These are phyloP conservation scores for Platanthera zijinensis DNA, from an alignment of 106 monocot genomes.

Conservation along the genomic window DNA sequence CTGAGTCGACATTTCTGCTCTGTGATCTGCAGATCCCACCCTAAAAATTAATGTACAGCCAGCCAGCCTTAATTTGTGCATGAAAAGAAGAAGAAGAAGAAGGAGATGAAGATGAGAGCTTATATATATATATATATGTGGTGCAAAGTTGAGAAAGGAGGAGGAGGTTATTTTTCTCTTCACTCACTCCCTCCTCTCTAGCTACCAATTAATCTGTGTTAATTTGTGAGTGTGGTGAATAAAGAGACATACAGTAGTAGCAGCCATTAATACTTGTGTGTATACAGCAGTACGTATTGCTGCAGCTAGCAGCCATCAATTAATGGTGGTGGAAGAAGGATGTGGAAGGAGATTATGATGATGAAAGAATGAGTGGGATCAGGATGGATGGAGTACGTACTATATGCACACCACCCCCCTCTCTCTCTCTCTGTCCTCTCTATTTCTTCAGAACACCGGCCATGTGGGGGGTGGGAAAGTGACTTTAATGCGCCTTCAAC, in stretches of 20 bases:
- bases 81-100: background rate
- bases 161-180: background rate
- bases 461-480: constrained; percentile 3
- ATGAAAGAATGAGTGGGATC: background rate
- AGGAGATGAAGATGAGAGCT: background rate
- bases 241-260: background rate
- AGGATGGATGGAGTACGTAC: no score
- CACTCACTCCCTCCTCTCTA: background rate
- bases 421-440: background rate
- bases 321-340: background rate
- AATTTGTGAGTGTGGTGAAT: background rate
- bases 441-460: background rate
- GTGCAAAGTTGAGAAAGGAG: background rate
- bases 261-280: no score
- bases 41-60: background rate
- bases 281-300: background rate
- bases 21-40: background rate
- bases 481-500: background rate
- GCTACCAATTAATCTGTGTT: background rate
- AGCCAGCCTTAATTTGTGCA: constrained; percentile 4
- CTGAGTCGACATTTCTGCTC: background rate
- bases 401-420: background rate
- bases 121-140: background rate
- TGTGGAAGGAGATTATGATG: background rate
- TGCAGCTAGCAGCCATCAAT: background rate